These are phyloP conservation scores for Anacardium occidentale DNA, from an alignment of 345 rosid species.

Conservation along the genomic window DNA sequence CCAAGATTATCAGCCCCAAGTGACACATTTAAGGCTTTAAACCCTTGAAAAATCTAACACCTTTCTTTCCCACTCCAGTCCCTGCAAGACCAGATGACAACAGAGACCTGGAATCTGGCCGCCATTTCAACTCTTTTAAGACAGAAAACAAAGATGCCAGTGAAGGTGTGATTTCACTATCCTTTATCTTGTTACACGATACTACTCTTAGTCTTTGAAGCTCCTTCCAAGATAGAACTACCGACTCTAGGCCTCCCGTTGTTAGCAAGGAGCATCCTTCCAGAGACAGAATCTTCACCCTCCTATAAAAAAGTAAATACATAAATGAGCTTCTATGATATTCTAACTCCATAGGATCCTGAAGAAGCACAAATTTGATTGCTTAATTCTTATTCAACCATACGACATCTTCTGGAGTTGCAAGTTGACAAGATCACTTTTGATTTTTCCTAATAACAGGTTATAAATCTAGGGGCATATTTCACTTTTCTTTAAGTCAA, in stretches of 20 bases:
- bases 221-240: constrained; percentile 48
- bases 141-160: constrained; percentile 52
- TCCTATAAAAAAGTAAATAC: constrained; percentile 28
- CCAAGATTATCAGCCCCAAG: neutral
- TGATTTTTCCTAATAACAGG: neutral
- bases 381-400: neutral
- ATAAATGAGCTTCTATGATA: neutral
- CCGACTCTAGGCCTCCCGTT: constrained; percentile 52
- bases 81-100: constrained; percentile 47
- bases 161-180: constrained; percentile 45
- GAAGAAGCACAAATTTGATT: neutral
- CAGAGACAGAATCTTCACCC: constrained; percentile 47
- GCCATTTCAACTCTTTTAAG: constrained; percentile 66
- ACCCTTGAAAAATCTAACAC: constrained; percentile 47
- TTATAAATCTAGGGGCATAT: neutral
- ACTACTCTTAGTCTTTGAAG: constrained; percentile 49
- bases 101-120: constrained; percentile 58
- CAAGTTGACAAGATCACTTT: too few relatives aligned
- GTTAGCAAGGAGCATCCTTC: constrained; percentile 63
- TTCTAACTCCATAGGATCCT: neutral
- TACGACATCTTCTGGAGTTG: neutral
- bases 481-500: neutral
- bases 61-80: constrained; percentile 56
- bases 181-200: constrained; percentile 55
- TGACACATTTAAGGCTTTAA: constrained; percentile 26